phyloP scores from a whole-genome alignment of 306 rosid species.

The Medicago truncatula region DNA sequence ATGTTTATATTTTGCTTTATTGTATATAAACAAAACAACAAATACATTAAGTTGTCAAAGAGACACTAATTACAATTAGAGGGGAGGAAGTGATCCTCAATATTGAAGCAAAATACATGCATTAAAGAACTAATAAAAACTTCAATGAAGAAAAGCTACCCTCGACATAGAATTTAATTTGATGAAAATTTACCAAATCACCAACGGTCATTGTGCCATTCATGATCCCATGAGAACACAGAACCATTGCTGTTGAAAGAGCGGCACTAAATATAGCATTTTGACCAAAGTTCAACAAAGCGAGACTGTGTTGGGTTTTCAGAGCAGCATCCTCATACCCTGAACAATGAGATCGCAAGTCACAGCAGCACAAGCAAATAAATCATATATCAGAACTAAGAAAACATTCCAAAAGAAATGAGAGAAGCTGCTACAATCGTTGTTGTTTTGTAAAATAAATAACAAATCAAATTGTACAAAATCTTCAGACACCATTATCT shows the following conservation, averaged over 20 bases:
- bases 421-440: slow-evolving; percentile 6
- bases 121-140: slow-evolving; percentile 21
- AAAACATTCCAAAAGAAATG: slow-evolving; percentile 31
- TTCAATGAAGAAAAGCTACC: slow-evolving; percentile 16
- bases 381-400: slow-evolving; percentile 32
- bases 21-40: slow-evolving; percentile 10
- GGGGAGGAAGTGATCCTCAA: slow-evolving; percentile 13
- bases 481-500: slow-evolving; percentile 7
- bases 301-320: slow-evolving; percentile 91
- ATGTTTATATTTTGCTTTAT: background rate
- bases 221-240: slow-evolving; percentile 88
- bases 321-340: slow-evolving; percentile 97
- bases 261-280: slow-evolving; percentile 89
- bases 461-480: slow-evolving; percentile 19
- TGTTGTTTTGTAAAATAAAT: slow-evolving; percentile 10
- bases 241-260: slow-evolving; percentile 95
- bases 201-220: slow-evolving; percentile 88
- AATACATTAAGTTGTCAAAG: background rate
- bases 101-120: slow-evolving; percentile 15
- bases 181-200: slow-evolving; percentile 78
- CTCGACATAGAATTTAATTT: slow-evolving; percentile 12
- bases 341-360: slow-evolving; percentile 46
- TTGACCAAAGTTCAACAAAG: slow-evolving; percentile 92
- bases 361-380: slow-evolving; percentile 43
- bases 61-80: slow-evolving; percentile 16